A percentile compares a stretch with the other conserved stretches of the same genome.
phyloP scores from a whole-genome alignment of 306 rosid genomes.

The Castanospermum australe region DNA sequence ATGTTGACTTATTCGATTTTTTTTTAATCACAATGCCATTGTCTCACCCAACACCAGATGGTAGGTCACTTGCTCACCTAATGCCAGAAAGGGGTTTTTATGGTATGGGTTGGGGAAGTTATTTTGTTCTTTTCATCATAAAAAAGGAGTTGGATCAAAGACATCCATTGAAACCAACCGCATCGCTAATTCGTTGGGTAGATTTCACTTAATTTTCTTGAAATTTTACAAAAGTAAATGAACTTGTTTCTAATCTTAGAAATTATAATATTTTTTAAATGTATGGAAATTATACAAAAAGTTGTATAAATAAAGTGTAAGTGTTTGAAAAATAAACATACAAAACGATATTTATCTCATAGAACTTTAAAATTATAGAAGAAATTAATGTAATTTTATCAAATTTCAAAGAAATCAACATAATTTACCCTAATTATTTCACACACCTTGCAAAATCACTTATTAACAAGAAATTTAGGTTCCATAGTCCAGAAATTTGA shows the following conservation, averaged over 20 bases:
- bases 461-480: background rate
- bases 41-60: constrained; percentile 15
- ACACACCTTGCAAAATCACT: background rate
- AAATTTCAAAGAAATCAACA: too few species aligned
- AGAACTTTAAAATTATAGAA: too few species aligned
- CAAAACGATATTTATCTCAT: too few species aligned
- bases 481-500: background rate
- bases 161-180: background rate
- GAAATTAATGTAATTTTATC: too few species aligned
- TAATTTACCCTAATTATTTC: too few species aligned
- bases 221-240: background rate
- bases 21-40: constrained; percentile 6
- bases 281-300: too few species aligned
- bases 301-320: too few species aligned
- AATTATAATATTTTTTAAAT: too few species aligned
- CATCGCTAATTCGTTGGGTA: background rate
- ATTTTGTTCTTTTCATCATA: background rate
- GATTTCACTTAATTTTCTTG: background rate
- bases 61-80: constrained; percentile 12
- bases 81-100: background rate
- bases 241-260: background rate
- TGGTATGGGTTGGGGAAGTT: background rate
- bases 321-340: too few species aligned
- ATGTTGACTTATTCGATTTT: constrained; percentile 20
- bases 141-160: background rate